phyloP scores from a whole-genome alignment of 768 basidiomycete genomes.

The Favolaschia claudopus region DNA sequence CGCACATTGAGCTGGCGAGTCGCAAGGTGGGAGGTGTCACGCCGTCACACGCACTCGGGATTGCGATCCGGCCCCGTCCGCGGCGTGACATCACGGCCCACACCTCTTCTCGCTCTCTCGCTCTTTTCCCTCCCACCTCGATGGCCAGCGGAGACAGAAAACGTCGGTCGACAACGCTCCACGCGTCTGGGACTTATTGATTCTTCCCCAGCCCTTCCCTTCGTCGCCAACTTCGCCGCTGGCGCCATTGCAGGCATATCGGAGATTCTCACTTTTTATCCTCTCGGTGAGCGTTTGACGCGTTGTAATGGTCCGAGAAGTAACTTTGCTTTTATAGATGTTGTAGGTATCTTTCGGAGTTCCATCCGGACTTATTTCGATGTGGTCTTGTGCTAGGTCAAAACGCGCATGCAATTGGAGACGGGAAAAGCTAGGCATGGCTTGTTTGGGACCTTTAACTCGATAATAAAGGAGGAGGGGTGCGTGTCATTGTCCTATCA shows the following conservation, averaged over 20 bases:
- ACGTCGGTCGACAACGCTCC: slow-evolving; percentile 32
- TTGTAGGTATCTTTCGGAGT: slow-evolving; percentile 60
- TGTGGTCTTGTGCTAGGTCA: slow-evolving; percentile 70
- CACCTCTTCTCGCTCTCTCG: slow-evolving; percentile 2
- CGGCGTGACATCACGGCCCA: background rate
- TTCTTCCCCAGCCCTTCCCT: slow-evolving; percentile 70
- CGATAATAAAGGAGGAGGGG: slow-evolving; percentile 93
- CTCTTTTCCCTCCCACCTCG: slow-evolving; percentile 9
- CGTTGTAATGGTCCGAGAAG: background rate
- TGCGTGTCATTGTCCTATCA: slow-evolving; percentile 45
- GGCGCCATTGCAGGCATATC: slow-evolving; percentile 96
- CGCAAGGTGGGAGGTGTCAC: slow-evolving; percentile 23
- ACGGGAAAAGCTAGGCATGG: slow-evolving; percentile 80
- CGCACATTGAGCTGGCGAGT: slow-evolving; percentile 51
- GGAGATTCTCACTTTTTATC: slow-evolving; percentile 86
- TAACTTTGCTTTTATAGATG: slow-evolving; percentile 71
- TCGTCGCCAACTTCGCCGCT: slow-evolving; percentile 89
- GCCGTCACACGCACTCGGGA: slow-evolving; percentile 2
- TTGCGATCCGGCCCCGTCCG: background rate
- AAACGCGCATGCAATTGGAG: slow-evolving; percentile 98
- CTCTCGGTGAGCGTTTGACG: slow-evolving; percentile 68
- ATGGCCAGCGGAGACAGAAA: slow-evolving; percentile 42
- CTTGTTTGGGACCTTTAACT: slow-evolving; percentile 81
- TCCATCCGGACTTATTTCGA: background rate
- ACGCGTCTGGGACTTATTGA: background rate